Conservation (phyloP, 257 asterid species). For the Penstemon davidsonii region DNA sequence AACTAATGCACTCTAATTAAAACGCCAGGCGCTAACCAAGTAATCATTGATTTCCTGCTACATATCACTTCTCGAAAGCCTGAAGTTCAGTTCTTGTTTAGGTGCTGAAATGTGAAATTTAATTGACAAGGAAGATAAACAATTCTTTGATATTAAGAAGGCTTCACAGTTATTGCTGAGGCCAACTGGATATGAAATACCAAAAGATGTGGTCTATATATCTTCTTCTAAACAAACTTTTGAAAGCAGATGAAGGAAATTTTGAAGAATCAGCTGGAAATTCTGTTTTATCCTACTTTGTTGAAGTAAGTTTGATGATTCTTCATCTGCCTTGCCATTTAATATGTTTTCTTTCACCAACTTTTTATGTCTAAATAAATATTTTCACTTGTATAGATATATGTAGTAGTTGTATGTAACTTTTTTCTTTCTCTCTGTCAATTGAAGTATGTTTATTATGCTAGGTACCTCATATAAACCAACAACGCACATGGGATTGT, state of each 20-base stretch:
- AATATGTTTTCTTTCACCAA: slow-evolving; percentile 6
- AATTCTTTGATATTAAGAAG: slow-evolving; percentile 12
- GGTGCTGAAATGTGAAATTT: slow-evolving; percentile 6
- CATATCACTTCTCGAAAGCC: slow-evolving; percentile 10
- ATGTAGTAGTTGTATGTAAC: neutral
- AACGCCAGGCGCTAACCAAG: slow-evolving; percentile 12
- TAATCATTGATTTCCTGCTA: slow-evolving; percentile 11
- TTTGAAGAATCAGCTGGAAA: slow-evolving; percentile 37
- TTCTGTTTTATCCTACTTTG: slow-evolving; percentile 38
- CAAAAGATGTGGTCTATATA: slow-evolving; percentile 73
- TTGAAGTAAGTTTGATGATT: slow-evolving; percentile 52
- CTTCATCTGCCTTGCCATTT: slow-evolving; percentile 10
- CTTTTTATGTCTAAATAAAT: neutral
- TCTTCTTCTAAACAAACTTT: slow-evolving; percentile 65
- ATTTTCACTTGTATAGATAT: neutral
- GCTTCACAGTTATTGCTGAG: slow-evolving; percentile 15
- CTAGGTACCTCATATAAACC: slow-evolving; percentile 87
- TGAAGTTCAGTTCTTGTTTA: slow-evolving; percentile 14
- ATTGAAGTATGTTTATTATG: slow-evolving; percentile 28
- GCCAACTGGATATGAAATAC: slow-evolving; percentile 26
- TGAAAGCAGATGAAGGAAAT: slow-evolving; percentile 62
- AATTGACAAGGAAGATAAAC: slow-evolving; percentile 8
- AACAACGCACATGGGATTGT: slow-evolving; percentile 85
- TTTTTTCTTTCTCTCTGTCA: slow-evolving; percentile 8
- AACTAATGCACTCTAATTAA: slow-evolving; percentile 19